Conservation (phyloP, 2,329 filamentous ascomycete genomes). For the Trichocomaceae sp. region DNA sequence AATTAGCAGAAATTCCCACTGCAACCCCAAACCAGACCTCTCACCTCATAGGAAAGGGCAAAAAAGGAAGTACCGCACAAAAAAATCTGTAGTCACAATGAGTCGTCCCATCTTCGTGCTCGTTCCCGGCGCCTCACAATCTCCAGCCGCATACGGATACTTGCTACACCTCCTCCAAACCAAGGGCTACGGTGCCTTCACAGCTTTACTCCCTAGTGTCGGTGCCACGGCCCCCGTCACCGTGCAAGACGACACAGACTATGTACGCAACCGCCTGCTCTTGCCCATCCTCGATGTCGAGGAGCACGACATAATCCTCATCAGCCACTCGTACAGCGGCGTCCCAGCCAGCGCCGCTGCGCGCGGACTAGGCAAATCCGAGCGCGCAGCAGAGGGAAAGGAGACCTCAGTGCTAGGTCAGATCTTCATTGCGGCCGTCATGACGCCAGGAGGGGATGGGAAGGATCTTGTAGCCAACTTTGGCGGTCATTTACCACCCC, state of each 20-base stretch:
- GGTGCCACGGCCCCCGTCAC: conserved; percentile 4
- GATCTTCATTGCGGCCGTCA: conserved; percentile 15
- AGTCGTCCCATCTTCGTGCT: conserved; percentile 2
- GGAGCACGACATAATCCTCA: conserved; percentile 4
- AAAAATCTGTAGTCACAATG: too few species aligned
- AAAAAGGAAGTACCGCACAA: too few species aligned
- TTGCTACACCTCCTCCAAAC: conserved; percentile 1
- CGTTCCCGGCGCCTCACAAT: conserved; percentile 5
- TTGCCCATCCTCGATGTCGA: conserved; percentile 7
- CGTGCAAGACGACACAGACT: conserved; percentile 6
- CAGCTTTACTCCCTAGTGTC: conserved; percentile 6
- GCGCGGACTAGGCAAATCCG: neutral
- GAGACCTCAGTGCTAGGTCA: conserved; percentile 18
- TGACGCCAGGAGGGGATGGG: conserved; percentile 13
- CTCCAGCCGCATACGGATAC: conserved; percentile 5
- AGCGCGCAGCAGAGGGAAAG: conserved; percentile 13
- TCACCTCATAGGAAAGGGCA: too few species aligned
- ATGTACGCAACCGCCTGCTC: conserved; percentile 8
- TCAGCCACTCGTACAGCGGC: conserved; percentile 9
- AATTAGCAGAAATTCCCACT: too few species aligned
- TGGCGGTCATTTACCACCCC: conserved; percentile 12
- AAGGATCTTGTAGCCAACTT: conserved; percentile 11
- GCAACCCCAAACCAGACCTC: too few species aligned
- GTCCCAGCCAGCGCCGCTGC: conserved; percentile 8
- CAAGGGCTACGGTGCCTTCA: conserved; percentile 6